Conservation (phyloP, 148 eudicot genomes). For the Diospyros kaki region DNA sequence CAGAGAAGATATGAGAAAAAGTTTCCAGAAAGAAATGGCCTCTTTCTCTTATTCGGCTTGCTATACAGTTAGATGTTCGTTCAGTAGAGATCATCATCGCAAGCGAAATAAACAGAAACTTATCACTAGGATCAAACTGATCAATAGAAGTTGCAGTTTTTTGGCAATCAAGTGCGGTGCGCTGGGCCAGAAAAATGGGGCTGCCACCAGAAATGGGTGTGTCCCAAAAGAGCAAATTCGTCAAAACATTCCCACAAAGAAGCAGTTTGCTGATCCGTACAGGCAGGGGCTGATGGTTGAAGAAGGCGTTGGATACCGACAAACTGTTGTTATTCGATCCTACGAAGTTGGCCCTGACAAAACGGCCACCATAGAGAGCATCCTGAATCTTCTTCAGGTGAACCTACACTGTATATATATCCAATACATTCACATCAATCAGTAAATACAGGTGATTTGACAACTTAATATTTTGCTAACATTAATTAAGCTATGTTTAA, state of each 20-base stretch:
- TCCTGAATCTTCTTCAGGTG: constrained; percentile 51
- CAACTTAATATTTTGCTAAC: too few relatives aligned
- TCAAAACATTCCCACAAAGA: constrained; percentile 36
- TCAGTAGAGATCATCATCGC: too few relatives aligned
- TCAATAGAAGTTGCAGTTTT: too few relatives aligned
- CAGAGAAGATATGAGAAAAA: too few relatives aligned
- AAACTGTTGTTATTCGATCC: constrained; percentile 41
- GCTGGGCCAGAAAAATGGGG: constrained; percentile 17
- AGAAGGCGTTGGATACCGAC: constrained; percentile 39
- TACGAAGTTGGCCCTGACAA: constrained; percentile 54
- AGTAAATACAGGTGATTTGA: neutral
- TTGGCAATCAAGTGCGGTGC: neutral
- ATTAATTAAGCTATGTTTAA: too few relatives aligned
- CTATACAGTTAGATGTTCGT: too few relatives aligned
- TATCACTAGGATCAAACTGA: too few relatives aligned
- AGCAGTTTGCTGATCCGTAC: constrained; percentile 32
- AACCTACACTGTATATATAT: neutral
- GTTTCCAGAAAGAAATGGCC: too few relatives aligned
- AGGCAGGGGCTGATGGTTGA: constrained; percentile 33
- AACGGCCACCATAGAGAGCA: constrained; percentile 38
- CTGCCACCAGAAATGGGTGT: too few relatives aligned
- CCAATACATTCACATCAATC: neutral
- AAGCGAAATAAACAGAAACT: too few relatives aligned
- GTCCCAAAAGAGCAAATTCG: constrained; percentile 16
- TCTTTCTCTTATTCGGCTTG: too few relatives aligned